phyloP scores from a whole-genome alignment of 2,329 filamentous ascomycete species.

The Alternaria consortialis region DNA sequence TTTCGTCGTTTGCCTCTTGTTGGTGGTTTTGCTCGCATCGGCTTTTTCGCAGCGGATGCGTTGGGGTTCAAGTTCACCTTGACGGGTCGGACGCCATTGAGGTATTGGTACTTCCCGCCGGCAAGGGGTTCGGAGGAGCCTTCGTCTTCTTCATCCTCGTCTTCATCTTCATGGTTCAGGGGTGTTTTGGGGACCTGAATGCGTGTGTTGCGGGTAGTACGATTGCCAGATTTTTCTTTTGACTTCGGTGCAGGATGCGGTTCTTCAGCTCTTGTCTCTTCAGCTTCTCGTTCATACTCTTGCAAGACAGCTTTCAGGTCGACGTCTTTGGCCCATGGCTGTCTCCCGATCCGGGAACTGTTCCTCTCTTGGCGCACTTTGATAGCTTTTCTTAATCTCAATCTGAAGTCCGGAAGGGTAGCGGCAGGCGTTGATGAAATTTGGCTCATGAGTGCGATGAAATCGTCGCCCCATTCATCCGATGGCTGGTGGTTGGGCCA shows the following conservation, averaged over 20 bases:
- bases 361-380: constrained; percentile 8
- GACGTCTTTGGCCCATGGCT: constrained; percentile 1
- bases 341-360: neutral
- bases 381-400: neutral
- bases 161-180: neutral
- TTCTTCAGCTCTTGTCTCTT: neutral
- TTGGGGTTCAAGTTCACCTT: constrained; percentile 11
- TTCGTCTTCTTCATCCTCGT: constrained; percentile 12
- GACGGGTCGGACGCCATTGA: constrained; percentile 5
- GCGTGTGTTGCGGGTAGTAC: neutral
- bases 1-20: constrained; percentile 11
- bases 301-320: constrained; percentile 8
- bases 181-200: constrained; percentile 10
- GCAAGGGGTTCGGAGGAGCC: constrained; percentile 9
- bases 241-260: neutral
- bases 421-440: constrained; percentile 8
- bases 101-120: constrained; percentile 15
- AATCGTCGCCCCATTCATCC: constrained; percentile 8
- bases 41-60: constrained; percentile 7
- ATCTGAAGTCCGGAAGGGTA: constrained; percentile 12
- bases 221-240: neutral
- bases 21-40: neutral
- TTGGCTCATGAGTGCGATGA: constrained; percentile 12
- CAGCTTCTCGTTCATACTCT: constrained; percentile 6
- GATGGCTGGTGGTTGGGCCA: constrained; percentile 11